Base-by-base conservation (phyloP, 495 filamentous ascomycete species). In the Hypomontagnella submonticulosa region DNA sequence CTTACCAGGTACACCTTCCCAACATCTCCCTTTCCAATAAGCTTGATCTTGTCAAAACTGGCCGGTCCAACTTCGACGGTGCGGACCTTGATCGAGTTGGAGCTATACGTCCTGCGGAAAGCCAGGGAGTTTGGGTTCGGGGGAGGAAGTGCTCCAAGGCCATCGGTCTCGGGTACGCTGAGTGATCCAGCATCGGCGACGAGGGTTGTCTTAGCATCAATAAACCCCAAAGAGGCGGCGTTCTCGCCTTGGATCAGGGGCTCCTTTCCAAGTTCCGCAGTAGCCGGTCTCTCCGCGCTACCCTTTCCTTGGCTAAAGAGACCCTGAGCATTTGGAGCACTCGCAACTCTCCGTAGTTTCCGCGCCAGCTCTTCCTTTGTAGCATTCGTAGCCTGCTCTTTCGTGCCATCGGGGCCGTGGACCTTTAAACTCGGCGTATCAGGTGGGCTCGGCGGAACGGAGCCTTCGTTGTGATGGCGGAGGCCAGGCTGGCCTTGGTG, bases 41-140 rank as follows among this genome's bases (percentile, higher is more conserved):
- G 81, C 73, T 98, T 98, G 78, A 99, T 97, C 87, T 99, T 99
- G 79, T 99, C 95, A 73, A 99, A 99, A 70, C 95, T 99, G 58
- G 89, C 83, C 5, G 95, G 95, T 0, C 94, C 91, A 33, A 99
- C 95, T 78, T 99, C 95, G 48, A 99, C 95, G 75, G 97, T 91
- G 67, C 94, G 87, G 59, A 99, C 90, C 76, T 97, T 97, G 81
- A 99, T 99, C 38, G 95, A 98, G 72, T 98, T 99, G 55, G 95
- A 97, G 77, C 95, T 98, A 76, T 99, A 99, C 2, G 95, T 99
- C 71, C 95, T 86, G 65, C 95, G 88, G 77, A 98, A 99, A 12
- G 89, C 85, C 30, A 90, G 80, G 32, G 86, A 79, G 67, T 83
- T 72, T 66, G 76, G 70, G 66, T 66, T 76, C 16, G 82, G 80